A percentile compares a stretch with the other conserved stretches of the same genome.
Conservation (phyloP, 1,139 yeast species). For the Saccharomyces hybrid region DNA sequence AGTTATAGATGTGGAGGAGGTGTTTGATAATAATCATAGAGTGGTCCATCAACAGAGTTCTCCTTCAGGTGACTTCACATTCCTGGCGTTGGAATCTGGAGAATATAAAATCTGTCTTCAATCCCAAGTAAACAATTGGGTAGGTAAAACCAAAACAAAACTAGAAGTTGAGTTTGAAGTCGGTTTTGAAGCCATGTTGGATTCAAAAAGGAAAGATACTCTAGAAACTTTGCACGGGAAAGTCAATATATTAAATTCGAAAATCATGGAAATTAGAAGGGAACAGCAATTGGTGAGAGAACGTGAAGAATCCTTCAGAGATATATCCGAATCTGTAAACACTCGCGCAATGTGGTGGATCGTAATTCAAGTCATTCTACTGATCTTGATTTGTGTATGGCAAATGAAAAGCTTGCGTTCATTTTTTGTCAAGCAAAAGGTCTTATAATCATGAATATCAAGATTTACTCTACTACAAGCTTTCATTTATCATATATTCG, state of each 20-base stretch:
- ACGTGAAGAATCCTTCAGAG: conserved; percentile 62
- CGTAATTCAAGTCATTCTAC: conserved; percentile 49
- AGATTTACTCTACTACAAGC: no score
- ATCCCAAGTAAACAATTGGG: conserved; percentile 57
- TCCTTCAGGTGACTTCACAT: conserved; percentile 57
- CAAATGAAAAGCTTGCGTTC: conserved; percentile 57
- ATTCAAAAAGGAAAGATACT: conserved; percentile 43
- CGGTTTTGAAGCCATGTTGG: conserved; percentile 46
- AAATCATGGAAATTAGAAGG: conserved; percentile 49
- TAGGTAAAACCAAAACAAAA: conserved; percentile 42
- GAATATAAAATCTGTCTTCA: conserved; percentile 68
- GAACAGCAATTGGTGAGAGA: conserved; percentile 64
- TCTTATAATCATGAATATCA: conserved; percentile 35
- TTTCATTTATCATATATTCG: no score
- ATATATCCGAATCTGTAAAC: conserved; percentile 59
- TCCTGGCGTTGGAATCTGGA: conserved; percentile 63
- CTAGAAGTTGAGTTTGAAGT: conserved; percentile 42
- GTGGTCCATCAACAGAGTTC: conserved; percentile 59
- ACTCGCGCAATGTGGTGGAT: conserved; percentile 62
- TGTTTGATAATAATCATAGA: conserved; percentile 59
- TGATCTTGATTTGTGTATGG: conserved; percentile 57
- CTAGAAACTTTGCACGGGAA: conserved; percentile 46
- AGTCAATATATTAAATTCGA: conserved; percentile 46
- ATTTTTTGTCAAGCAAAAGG: conserved; percentile 60
- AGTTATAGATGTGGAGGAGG: conserved; percentile 50